Evolutionary conservation across 495 filamentous ascomycete genomes (phyloP).

Genomic region (Penicillium soppii): DNA sequence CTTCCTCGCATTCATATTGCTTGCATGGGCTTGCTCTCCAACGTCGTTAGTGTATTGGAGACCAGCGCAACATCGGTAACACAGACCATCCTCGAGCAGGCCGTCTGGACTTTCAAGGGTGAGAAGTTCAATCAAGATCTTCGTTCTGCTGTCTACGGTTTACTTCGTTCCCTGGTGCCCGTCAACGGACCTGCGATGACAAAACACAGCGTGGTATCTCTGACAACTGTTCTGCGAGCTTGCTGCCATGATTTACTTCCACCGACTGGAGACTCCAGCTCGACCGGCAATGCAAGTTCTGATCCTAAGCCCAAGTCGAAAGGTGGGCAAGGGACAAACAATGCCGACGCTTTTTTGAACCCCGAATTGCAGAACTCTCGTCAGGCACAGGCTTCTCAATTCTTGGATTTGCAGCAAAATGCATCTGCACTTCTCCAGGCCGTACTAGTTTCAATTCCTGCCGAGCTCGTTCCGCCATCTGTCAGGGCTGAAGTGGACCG

Average conservation of each 20-base stretch:
- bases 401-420: conserved; percentile 37
- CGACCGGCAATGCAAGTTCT: conserved; percentile 23
- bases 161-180: conserved; percentile 55
- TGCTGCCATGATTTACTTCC: conserved; percentile 66
- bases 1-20: conserved; percentile 73
- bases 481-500: conserved; percentile 72
- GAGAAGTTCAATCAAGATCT: conserved; percentile 57
- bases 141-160: conserved; percentile 57
- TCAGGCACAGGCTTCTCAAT: conserved; percentile 18
- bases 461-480: conserved; percentile 58
- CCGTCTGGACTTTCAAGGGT: conserved; percentile 65
- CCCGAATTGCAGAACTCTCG: conserved; percentile 31
- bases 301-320: conserved; percentile 38
- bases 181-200: conserved; percentile 62
- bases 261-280: conserved; percentile 32
- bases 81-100: conserved; percentile 63
- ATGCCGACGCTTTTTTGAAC: conserved; percentile 57
- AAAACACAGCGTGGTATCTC: conserved; percentile 57
- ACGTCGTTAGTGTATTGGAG: conserved; percentile 54
- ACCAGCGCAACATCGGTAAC: conserved; percentile 51
- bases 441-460: conserved; percentile 58
- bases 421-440: conserved; percentile 61
- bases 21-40: conserved; percentile 56
- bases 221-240: conserved; percentile 55
- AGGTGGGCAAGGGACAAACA: conserved; percentile 36